Percentiles rank a stretch among this genome's conserved stretches.
Evolutionary conservation across 805 yeast species (phyloP).

Genomic region (Suhomyces canberraensis): DNA sequence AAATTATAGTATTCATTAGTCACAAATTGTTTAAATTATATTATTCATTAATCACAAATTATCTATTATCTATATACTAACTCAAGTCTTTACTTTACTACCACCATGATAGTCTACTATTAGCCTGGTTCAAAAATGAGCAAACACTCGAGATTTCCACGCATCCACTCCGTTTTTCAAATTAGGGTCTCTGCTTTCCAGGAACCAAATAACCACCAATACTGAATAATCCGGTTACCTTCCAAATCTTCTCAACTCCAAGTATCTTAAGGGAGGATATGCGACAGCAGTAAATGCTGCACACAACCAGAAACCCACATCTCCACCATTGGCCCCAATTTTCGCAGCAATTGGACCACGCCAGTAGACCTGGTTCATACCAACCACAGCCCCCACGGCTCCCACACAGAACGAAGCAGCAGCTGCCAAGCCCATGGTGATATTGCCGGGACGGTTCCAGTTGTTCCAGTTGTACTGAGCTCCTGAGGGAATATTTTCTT

Average conservation of each 20-base stretch:
- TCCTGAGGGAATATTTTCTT: conserved; percentile 6
- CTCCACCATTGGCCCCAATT: conserved; percentile 17
- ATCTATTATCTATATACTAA: too few relatives aligned
- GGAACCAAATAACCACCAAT: too few relatives aligned
- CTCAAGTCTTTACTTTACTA: too few relatives aligned
- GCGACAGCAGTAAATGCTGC: conserved; percentile 14
- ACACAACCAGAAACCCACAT: conserved; percentile 21
- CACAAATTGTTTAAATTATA: too few relatives aligned
- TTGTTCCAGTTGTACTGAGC: conserved; percentile 27
- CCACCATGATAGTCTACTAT: too few relatives aligned
- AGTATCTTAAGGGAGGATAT: conserved; percentile 13
- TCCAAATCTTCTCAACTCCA: conserved; percentile 16
- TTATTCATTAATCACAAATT: too few relatives aligned
- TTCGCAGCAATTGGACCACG: conserved; percentile 15
- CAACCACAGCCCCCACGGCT: conserved; percentile 19
- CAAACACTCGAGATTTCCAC: too few relatives aligned
- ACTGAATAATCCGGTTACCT: too few relatives aligned
- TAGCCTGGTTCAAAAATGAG: too few relatives aligned
- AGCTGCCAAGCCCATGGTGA: conserved; percentile 19
- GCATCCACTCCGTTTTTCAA: too few relatives aligned
- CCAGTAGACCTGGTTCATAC: conserved; percentile 21
- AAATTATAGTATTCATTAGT: too few relatives aligned
- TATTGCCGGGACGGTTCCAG: conserved; percentile 26
- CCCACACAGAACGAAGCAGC: conserved; percentile 13
- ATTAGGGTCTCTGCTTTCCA: too few relatives aligned